A percentile compares a stretch with the other conserved stretches of the same genome.
Conservation (phyloP, 2,329 filamentous ascomycete genomes). For the Monilinia polystroma region DNA sequence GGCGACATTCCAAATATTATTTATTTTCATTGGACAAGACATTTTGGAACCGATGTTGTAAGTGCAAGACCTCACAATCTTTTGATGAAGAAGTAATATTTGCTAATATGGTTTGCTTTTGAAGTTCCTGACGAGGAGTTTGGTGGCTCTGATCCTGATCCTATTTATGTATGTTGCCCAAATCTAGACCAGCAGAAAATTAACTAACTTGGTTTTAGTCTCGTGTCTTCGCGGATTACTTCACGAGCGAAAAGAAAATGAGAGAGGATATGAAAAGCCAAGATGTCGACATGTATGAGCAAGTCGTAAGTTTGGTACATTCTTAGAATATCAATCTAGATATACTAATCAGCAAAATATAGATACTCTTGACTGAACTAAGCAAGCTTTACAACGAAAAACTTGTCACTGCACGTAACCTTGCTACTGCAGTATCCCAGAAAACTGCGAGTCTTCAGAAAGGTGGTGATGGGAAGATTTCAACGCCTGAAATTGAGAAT, state of each 20-base stretch:
- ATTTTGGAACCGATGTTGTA: background rate
- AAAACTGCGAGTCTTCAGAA: background rate
- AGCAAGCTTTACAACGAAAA: background rate
- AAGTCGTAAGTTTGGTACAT: background rate
- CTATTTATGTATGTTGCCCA: background rate
- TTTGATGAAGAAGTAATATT: fast-evolving
- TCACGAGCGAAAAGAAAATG: background rate
- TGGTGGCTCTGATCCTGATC: background rate
- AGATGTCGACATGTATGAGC: background rate
- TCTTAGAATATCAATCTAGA: background rate
- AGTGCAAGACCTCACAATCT: background rate
- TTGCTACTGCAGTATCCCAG: background rate
- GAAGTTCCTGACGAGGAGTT: background rate
- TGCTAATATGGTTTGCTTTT: background rate
- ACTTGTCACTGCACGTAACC: background rate
- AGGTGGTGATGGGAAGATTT: too few species aligned
- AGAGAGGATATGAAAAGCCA: background rate
- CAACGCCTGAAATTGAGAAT: too few species aligned
- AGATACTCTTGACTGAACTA: background rate
- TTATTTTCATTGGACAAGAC: background rate
- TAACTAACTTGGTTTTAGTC: background rate
- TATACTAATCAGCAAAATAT: background rate
- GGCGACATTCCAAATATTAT: fast-evolving
- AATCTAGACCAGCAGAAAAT: background rate
- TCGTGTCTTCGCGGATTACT: background rate